Percentiles rank a stretch among this genome's conserved stretches.
phyloP scores from a whole-genome alignment of 805 yeast species.

The Kockiozyma suomiensis region DNA sequence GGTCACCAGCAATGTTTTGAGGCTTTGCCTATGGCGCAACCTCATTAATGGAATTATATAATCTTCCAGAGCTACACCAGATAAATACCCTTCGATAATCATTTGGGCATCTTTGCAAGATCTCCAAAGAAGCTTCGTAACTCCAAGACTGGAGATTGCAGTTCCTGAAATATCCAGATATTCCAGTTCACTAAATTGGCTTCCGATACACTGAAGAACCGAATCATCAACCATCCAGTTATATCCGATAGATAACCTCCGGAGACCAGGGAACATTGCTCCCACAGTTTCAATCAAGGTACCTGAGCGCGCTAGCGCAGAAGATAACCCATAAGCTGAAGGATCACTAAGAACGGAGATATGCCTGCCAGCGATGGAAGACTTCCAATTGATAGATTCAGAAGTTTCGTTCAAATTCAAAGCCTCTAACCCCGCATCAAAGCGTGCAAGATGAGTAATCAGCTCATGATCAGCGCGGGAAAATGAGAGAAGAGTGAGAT shows the following conservation, averaged over 20 bases:
- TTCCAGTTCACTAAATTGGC: background rate
- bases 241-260: background rate
- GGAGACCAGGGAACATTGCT: background rate
- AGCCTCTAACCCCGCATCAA: background rate
- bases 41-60: background rate
- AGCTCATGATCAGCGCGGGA: background rate
- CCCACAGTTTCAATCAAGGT: background rate
- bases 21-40: background rate
- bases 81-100: background rate
- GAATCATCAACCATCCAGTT: conserved; percentile 7
- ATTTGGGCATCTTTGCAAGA: background rate
- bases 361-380: background rate
- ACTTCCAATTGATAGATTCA: background rate
- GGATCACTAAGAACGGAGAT: background rate
- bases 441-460: background rate
- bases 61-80: background rate
- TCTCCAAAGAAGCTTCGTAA: background rate
- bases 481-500: background rate
- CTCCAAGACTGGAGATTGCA: background rate
- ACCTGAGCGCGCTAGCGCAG: background rate
- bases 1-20: background rate
- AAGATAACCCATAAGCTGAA: background rate
- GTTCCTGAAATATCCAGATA: conserved; percentile 6
- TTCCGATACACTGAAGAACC: background rate
- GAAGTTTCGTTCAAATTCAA: conserved; percentile 8